These are phyloP conservation scores for Aureobasidium sp. DNA, from an alignment of 2,329 filamentous ascomycete species.

Conservation along the genomic window DNA sequence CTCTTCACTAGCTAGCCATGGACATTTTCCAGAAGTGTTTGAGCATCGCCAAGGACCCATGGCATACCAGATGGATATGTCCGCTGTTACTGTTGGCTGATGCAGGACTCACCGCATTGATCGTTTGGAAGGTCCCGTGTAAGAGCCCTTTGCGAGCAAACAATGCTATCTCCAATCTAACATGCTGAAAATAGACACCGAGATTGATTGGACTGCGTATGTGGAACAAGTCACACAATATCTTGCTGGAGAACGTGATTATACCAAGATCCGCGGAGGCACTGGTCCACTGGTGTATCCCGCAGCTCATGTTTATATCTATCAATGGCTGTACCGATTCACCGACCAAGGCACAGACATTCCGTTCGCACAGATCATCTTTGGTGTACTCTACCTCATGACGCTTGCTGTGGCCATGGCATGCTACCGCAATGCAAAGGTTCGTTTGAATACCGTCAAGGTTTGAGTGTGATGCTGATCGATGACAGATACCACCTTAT, in stretches of 20 bases:
- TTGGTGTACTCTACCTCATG: slow-evolving; percentile 69
- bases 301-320: slow-evolving; percentile 87
- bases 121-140: slow-evolving; percentile 83
- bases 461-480: slow-evolving; percentile 24
- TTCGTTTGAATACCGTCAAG: not conserved
- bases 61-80: slow-evolving; percentile 56
- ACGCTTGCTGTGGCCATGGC: slow-evolving; percentile 71
- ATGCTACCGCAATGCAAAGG: slow-evolving; percentile 64
- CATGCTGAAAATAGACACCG: slow-evolving; percentile 60
- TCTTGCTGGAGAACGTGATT: slow-evolving; percentile 78
- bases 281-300: slow-evolving; percentile 95
- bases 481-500: slow-evolving; percentile 65
- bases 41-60: slow-evolving; percentile 46
- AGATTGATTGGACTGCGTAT: slow-evolving; percentile 96
- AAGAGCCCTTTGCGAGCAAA: slow-evolving; percentile 19
- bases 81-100: slow-evolving; percentile 64
- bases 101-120: slow-evolving; percentile 60
- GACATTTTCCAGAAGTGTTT: slow-evolving; percentile 31
- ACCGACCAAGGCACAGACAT: slow-evolving; percentile 74
- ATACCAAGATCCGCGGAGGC: slow-evolving; percentile 73
- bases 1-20: slow-evolving; percentile 23
- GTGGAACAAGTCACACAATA: slow-evolving; percentile 87
- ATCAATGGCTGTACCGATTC: slow-evolving; percentile 68
- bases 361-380: slow-evolving; percentile 72
- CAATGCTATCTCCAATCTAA: slow-evolving; percentile 2